A percentile compares a stretch with the other conserved stretches of the same genome.
Evolutionary conservation across 352 stramenopile species (phyloP).

Genomic region (Aphanomyces invadans): DNA sequence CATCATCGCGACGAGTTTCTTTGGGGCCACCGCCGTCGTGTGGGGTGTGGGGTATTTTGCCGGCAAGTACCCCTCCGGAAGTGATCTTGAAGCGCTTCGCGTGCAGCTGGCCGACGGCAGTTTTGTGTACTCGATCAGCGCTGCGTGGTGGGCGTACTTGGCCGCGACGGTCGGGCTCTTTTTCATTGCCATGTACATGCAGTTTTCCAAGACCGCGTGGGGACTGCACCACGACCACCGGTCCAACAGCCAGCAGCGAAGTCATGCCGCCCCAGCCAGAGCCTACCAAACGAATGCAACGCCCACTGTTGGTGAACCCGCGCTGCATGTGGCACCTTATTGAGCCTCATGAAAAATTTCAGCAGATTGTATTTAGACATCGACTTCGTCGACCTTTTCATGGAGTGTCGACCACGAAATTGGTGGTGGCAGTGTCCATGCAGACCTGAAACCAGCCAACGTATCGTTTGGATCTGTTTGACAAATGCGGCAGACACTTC

Average conservation of each 20-base stretch:
- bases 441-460: no score
- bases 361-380: background rate
- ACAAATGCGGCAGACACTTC: no score
- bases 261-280: background rate
- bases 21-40: conserved; percentile 36
- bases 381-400: no score
- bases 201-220: conserved; percentile 29
- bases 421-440: no score
- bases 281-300: background rate
- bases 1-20: conserved; percentile 51
- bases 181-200: conserved; percentile 37
- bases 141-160: conserved; percentile 71
- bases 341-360: background rate
- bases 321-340: background rate
- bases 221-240: conserved; percentile 7
- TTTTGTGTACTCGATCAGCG: conserved; percentile 55
- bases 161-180: conserved; percentile 47
- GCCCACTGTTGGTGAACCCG: background rate
- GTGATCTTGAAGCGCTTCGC: conserved; percentile 43
- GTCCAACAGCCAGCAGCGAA: background rate
- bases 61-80: conserved; percentile 52
- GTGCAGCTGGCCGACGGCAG: conserved; percentile 32
- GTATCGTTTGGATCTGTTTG: no score
- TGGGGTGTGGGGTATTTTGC: conserved; percentile 60
- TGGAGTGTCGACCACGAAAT: no score